Conservation (phyloP, 768 basidiomycete genomes). For the Mycena maculata region DNA sequence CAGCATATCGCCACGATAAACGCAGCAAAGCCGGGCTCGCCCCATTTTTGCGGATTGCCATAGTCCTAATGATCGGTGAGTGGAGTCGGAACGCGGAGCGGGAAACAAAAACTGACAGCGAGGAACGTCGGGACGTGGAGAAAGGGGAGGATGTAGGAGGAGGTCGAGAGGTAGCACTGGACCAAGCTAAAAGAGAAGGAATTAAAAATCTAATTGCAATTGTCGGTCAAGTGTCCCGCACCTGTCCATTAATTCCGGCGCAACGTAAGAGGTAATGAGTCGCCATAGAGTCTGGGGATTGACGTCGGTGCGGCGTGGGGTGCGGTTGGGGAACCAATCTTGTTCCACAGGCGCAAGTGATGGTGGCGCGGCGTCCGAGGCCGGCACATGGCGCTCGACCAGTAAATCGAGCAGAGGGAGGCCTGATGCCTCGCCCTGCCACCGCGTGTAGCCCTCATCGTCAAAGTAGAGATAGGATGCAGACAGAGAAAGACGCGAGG, state of each 20-base stretch:
- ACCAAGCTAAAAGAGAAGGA: constrained; percentile 64
- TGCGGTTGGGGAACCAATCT: constrained; percentile 87
- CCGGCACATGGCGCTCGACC: constrained; percentile 72
- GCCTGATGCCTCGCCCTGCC: constrained; percentile 95
- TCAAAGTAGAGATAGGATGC: constrained; percentile 89
- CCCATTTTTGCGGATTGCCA: constrained; percentile 94
- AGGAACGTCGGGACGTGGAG: constrained; percentile 92
- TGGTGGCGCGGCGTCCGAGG: constrained; percentile 41
- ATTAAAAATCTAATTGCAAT: neutral
- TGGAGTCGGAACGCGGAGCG: constrained; percentile 12
- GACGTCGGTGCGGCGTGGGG: constrained; percentile 76
- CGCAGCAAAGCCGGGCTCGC: constrained; percentile 92
- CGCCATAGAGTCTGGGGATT: constrained; percentile 92
- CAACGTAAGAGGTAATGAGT: constrained; percentile 85
- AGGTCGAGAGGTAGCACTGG: constrained; percentile 89
- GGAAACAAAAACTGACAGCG: constrained; percentile 58
- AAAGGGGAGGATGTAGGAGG: constrained; percentile 94
- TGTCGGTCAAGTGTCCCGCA: constrained; percentile 48
- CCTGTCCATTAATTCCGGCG: constrained; percentile 95
- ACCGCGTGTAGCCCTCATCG: constrained; percentile 87
- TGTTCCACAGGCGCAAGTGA: constrained; percentile 39
- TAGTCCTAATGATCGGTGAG: constrained; percentile 72
- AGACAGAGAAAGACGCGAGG: constrained; percentile 71
- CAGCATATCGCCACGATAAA: constrained; percentile 96
- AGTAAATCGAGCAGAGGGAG: constrained; percentile 88